A percentile compares a stretch with the other conserved stretches of the same genome.
phyloP scores from a whole-genome alignment of 2,329 filamentous ascomycete species.

The Exophiala aquamarina region DNA sequence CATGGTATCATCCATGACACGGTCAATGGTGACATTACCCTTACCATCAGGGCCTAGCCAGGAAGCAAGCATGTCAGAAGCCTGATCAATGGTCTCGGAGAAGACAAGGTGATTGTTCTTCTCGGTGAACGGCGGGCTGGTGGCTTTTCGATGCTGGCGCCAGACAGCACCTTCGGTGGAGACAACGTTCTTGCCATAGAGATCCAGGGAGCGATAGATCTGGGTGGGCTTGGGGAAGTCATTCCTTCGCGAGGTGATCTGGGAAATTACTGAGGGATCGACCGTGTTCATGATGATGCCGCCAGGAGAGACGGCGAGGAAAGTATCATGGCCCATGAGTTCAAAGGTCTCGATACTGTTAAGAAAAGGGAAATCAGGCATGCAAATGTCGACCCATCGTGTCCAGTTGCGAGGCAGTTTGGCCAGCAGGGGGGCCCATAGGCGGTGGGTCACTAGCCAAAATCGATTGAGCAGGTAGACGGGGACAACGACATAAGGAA shows the following conservation, averaged over 20 bases:
- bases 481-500: slow-evolving; percentile 31
- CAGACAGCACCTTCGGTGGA: slow-evolving; percentile 68
- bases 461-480: slow-evolving; percentile 39
- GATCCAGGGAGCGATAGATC: slow-evolving; percentile 58
- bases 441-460: slow-evolving; percentile 46
- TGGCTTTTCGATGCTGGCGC: slow-evolving; percentile 72
- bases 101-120: slow-evolving; percentile 70
- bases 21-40: slow-evolving; percentile 52
- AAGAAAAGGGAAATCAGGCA: slow-evolving; percentile 28
- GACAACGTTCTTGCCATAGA: slow-evolving; percentile 72
- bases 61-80: slow-evolving; percentile 58
- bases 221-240: slow-evolving; percentile 69
- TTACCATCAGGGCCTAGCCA: slow-evolving; percentile 52
- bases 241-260: slow-evolving; percentile 66
- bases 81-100: slow-evolving; percentile 63
- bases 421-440: slow-evolving; percentile 47
- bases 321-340: slow-evolving; percentile 59
- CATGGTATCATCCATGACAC: slow-evolving; percentile 67
- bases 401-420: slow-evolving; percentile 43
- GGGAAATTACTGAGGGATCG: slow-evolving; percentile 64
- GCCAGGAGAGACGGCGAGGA: slow-evolving; percentile 63
- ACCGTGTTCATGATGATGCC: slow-evolving; percentile 56
- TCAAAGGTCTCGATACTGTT: slow-evolving; percentile 52
- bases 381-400: slow-evolving; percentile 44
- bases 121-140: slow-evolving; percentile 72